Conservation (phyloP, 2,329 filamentous ascomycete genomes). For the Fusarium beomiforme region DNA sequence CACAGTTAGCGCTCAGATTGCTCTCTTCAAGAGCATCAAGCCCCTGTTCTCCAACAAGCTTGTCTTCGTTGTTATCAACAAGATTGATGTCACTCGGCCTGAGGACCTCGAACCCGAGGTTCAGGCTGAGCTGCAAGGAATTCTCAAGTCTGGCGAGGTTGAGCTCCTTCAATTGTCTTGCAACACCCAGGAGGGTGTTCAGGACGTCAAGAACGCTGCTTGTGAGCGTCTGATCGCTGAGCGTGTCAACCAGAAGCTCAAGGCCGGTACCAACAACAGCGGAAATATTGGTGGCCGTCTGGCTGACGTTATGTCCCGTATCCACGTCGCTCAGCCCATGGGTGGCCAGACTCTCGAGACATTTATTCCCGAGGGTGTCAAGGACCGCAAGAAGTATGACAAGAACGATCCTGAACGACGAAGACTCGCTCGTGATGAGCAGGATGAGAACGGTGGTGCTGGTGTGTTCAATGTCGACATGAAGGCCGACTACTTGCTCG, state of each 20-base stretch:
- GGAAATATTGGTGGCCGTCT: constrained; percentile 83
- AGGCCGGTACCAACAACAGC: constrained; percentile 82
- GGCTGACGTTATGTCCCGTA: constrained; percentile 89
- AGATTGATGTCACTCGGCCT: constrained; percentile 90
- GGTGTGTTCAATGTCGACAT: constrained; percentile 97
- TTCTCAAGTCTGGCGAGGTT: constrained; percentile 88
- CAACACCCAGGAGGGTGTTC: constrained; percentile 93
- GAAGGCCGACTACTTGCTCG: constrained; percentile 86
- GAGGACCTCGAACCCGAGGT: constrained; percentile 86
- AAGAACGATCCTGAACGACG: constrained; percentile 87
- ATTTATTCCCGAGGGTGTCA: constrained; percentile 87
- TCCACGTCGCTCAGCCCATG: constrained; percentile 96
- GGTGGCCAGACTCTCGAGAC: constrained; percentile 81
- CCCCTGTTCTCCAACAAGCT: constrained; percentile 97
- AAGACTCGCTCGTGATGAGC: constrained; percentile 83
- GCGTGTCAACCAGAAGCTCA: constrained; percentile 94
- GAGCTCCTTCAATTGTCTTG: constrained; percentile 94
- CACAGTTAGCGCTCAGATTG: constrained; percentile 90
- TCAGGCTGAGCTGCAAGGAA: constrained; percentile 78
- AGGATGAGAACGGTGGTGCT: constrained; percentile 91
- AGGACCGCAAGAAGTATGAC: constrained; percentile 87
- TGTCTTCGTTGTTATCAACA: constrained; percentile 97
- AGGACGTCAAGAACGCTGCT: constrained; percentile 92
- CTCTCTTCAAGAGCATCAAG: constrained; percentile 95
- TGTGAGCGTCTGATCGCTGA: constrained; percentile 94